Conservation (phyloP, 768 basidiomycete genomes). For the Symmetrospora coprosmae region DNA sequence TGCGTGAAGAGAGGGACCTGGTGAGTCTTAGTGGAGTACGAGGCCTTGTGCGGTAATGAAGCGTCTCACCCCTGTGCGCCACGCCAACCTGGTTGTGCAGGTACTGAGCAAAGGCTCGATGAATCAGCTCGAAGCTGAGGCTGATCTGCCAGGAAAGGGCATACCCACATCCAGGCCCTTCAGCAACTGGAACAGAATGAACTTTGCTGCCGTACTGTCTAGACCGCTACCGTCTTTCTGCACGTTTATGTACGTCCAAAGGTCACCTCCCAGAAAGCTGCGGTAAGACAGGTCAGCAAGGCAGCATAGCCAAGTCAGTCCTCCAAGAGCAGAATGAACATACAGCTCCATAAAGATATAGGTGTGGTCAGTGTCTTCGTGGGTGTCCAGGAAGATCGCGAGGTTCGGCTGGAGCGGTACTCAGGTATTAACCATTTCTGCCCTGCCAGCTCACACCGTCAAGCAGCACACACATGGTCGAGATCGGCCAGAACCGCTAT, state of each 20-base stretch:
- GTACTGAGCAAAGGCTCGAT: neutral
- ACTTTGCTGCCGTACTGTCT: neutral
- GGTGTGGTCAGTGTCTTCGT: neutral
- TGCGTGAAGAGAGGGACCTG: neutral
- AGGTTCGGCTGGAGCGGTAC: conserved; percentile 2
- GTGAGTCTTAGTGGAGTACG: neutral
- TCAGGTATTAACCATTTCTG: neutral
- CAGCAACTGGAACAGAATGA: neutral
- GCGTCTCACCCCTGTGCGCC: neutral
- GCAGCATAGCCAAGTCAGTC: neutral
- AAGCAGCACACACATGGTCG: neutral
- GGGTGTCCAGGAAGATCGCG: neutral
- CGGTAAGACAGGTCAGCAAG: neutral
- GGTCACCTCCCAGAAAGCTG: neutral
- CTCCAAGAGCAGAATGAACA: neutral
- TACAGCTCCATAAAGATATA: conserved; percentile 13
- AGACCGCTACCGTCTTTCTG: neutral
- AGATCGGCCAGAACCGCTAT: neutral
- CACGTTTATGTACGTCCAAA: neutral
- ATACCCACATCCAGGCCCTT: neutral
- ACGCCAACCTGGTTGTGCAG: neutral
- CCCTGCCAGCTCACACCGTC: neutral
- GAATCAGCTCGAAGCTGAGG: no score
- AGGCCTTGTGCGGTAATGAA: neutral
- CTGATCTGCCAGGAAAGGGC: no score